Conservation (phyloP, 2,329 filamentous ascomycete species). For the Calonectria fujianensis region DNA sequence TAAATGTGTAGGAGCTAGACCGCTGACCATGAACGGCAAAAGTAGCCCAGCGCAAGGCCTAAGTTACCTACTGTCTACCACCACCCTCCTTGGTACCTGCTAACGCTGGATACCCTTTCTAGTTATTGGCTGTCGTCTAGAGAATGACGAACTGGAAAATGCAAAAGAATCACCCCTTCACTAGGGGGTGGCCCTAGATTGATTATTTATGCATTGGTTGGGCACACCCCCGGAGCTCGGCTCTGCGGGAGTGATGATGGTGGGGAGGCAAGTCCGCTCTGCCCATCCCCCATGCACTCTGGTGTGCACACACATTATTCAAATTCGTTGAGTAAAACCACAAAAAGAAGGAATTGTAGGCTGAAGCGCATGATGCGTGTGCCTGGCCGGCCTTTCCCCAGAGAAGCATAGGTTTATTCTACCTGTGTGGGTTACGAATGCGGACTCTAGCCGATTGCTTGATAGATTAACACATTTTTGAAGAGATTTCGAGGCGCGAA, state of each 20-base stretch:
- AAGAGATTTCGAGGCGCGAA: constrained; percentile 14
- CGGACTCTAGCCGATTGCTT: not conserved
- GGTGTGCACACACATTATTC: constrained; percentile 27
- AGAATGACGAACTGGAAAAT: not conserved
- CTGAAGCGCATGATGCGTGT: constrained; percentile 24
- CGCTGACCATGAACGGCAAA: not conserved
- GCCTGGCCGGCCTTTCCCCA: not conserved
- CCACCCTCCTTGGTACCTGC: not conserved
- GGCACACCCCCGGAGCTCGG: constrained; percentile 23
- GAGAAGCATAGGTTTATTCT: not conserved
- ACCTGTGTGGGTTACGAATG: not conserved
- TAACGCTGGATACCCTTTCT: not conserved
- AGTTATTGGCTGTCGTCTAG: not conserved
- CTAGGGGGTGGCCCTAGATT: not conserved
- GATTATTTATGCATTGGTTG: constrained; percentile 8
- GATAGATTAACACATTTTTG: constrained; percentile 1
- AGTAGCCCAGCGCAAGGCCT: not conserved
- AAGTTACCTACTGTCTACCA: not conserved
- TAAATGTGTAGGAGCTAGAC: not conserved
- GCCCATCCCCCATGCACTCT: constrained; percentile 11
- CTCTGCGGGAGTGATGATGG: constrained; percentile 34
- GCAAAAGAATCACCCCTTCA: not conserved
- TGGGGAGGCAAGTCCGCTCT: constrained; percentile 18
- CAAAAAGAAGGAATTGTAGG: not conserved
- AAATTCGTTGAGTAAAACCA: constrained; percentile 17